Percentiles rank a stretch among this genome's conserved stretches.
Evolutionary conservation across 2,329 filamentous ascomycete genomes (phyloP).

Genomic region (Colletotrichum ledebouriae): DNA sequence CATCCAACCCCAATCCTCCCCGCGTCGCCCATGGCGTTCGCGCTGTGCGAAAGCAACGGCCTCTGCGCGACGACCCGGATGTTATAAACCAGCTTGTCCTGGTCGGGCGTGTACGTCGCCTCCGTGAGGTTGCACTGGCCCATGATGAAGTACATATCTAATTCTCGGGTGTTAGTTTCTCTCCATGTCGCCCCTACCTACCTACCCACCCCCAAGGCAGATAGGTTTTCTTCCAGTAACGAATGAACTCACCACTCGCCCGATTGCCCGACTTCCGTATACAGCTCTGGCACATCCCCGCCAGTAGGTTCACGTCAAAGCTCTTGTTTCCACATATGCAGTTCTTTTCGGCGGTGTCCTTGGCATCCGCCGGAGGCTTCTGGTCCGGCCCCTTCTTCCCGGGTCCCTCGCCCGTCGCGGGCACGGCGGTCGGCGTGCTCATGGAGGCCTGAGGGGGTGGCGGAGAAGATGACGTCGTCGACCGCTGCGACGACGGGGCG

Average conservation of each 20-base stretch:
- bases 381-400: constrained; percentile 41
- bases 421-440: constrained; percentile 8
- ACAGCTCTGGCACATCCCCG: constrained; percentile 56
- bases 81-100: constrained; percentile 51
- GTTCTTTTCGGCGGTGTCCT: constrained; percentile 49
- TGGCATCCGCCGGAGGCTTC: constrained; percentile 32
- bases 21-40: constrained; percentile 22
- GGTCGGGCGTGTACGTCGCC: constrained; percentile 48
- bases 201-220: too few relatives aligned
- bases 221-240: too few relatives aligned
- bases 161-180: too few relatives aligned
- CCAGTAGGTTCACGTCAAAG: constrained; percentile 56
- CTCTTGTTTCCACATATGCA: constrained; percentile 57
- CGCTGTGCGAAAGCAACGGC: constrained; percentile 42
- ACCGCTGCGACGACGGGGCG: background rate
- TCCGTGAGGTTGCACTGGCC: constrained; percentile 51
- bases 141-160: constrained; percentile 56
- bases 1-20: background rate
- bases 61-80: constrained; percentile 52
- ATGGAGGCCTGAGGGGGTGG: background rate
- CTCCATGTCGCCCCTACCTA: too few relatives aligned
- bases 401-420: constrained; percentile 19
- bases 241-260: constrained; percentile 50
- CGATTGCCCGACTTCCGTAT: constrained; percentile 50
- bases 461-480: background rate